phyloP scores from a whole-genome alignment of 768 basidiomycete genomes.

The Rhizopogon vesiculosus region DNA sequence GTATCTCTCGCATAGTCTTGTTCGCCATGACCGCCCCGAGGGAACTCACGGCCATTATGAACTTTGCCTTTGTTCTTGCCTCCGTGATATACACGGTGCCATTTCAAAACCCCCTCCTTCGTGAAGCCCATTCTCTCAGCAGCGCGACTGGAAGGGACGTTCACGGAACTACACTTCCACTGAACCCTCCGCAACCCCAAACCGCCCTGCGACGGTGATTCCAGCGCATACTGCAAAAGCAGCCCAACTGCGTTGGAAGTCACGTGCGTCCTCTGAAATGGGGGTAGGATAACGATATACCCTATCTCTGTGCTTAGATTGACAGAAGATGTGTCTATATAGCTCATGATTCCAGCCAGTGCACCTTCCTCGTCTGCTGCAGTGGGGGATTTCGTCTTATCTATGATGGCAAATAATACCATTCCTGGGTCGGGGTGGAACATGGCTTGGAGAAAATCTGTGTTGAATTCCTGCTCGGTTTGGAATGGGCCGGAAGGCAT shows the following conservation, averaged over 20 bases:
- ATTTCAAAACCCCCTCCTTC: conserved; percentile 36
- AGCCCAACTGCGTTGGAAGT: conserved; percentile 33
- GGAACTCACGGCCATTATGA: conserved; percentile 22
- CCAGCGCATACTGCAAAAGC: conserved; percentile 28
- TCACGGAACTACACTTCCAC: conserved; percentile 36
- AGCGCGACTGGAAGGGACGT: conserved; percentile 31
- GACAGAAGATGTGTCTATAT: conserved; percentile 16
- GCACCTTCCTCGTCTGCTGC: conserved; percentile 22
- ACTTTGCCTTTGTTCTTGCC: conserved; percentile 11
- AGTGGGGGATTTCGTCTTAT: conserved; percentile 29
- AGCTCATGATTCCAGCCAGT: conserved; percentile 34
- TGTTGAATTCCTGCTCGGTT: neutral
- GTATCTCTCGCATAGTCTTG: conserved; percentile 25
- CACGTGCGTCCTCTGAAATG: conserved; percentile 39
- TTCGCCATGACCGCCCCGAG: conserved; percentile 20
- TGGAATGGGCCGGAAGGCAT: conserved; percentile 46
- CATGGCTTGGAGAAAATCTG: neutral
- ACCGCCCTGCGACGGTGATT: conserved; percentile 24
- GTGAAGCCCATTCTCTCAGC: conserved; percentile 45
- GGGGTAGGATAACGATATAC: conserved; percentile 28
- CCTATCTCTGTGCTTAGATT: conserved; percentile 28
- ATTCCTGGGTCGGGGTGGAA: neutral
- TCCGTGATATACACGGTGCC: conserved; percentile 29
- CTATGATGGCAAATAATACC: conserved; percentile 35
- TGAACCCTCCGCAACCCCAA: conserved; percentile 42